Evolutionary conservation across 1,284 basidiomycete genomes (phyloP).

Genomic region (Ganoderma boninense): DNA sequence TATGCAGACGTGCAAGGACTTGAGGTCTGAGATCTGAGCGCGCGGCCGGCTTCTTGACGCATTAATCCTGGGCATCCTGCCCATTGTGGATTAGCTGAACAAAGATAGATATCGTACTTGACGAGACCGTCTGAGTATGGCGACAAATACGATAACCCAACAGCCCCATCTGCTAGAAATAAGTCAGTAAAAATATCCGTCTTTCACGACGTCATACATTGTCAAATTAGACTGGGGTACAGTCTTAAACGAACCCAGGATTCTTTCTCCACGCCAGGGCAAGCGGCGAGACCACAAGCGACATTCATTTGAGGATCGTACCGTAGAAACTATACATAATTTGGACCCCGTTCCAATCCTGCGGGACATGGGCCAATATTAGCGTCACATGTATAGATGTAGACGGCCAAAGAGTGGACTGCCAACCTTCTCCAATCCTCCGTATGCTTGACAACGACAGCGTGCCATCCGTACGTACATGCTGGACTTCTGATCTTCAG

Average conservation of each 20-base stretch:
- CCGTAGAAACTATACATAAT: neutral
- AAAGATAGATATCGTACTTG: too few species aligned
- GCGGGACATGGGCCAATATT: neutral
- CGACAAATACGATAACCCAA: too few species aligned
- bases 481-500: neutral
- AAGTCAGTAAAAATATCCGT: too few species aligned
- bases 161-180: too few species aligned
- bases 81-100: too few species aligned
- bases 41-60: too few species aligned
- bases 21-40: too few species aligned
- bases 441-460: neutral
- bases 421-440: neutral
- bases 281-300: neutral
- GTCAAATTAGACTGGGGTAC: too few species aligned
- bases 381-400: neutral
- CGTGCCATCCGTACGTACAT: neutral
- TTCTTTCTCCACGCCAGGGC: neutral
- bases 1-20: too few species aligned
- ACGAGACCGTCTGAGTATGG: too few species aligned
- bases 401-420: neutral
- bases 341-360: neutral
- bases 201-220: too few species aligned
- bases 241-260: neutral
- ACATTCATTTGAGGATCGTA: neutral
- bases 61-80: too few species aligned